Evolutionary conservation across 768 basidiomycete species (phyloP), one percentile per base, ranked within the genome.

Genomic region (Coprinopsis sp.): DNA sequence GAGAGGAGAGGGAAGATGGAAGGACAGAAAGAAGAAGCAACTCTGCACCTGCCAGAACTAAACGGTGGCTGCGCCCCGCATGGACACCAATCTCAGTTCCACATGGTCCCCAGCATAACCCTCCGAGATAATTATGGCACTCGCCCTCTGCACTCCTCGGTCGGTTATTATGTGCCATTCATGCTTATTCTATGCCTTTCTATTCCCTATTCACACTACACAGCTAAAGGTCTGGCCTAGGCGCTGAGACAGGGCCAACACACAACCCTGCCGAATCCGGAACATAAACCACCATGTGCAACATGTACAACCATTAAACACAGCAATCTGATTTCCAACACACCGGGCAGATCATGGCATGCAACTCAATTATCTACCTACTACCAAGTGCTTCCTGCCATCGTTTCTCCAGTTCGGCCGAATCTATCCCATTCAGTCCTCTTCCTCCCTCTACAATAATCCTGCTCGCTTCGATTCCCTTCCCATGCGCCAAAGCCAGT

Each of bases 401-500:
- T 38, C 56, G 59, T 53, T 57, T 54, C 45, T 68, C 67, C 52
- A 75, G 54, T 53, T 54, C 58, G 33, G 28, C 55, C 51, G 67
- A 62, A 47, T 63, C 64, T 23, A 45, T 55, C 23, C 50, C 52
- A 46, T 12, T 7, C 49, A 44, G 64, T 52, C 45, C 57, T 61
- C 29, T 42, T 51, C 56, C 60, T 57, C 49, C 58, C 64, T 43
- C 55, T 58, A 31, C 63, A 37, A 78, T 61, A 33, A 68, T 58
- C 33, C 52, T 64, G 29, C 60, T 63, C 45, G 71, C 76, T 51
- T 66, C 69, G 40, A 58, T 62, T 29, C 73, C 76, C 44, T 63
- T 57, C 27, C 70, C 73, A 42, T 60, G 55, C 34, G 47, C 50
- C 56, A 72, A 55, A 80, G 50, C 78, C 79, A 81, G 44, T 56